Conservation (phyloP, 768 basidiomycete genomes). For the Russula abietina region DNA sequence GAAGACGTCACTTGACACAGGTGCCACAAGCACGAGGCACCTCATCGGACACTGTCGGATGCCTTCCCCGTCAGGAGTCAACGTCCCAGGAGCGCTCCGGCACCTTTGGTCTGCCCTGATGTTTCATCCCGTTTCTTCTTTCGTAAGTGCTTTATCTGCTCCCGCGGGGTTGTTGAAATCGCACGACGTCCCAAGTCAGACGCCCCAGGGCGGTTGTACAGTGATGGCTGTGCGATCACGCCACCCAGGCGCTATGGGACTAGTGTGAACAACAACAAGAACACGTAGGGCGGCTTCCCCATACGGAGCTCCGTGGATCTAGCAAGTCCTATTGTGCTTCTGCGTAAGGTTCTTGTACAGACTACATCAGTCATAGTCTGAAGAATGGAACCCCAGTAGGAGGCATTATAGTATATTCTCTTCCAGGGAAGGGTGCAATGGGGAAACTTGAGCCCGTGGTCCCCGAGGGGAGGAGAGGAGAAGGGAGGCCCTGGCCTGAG, state of each 20-base stretch:
- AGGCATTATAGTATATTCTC: background rate
- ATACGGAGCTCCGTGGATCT: slow-evolving; percentile 17
- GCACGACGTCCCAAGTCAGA: slow-evolving; percentile 6
- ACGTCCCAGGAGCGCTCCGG: background rate
- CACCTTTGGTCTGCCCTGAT: background rate
- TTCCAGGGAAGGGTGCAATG: background rate
- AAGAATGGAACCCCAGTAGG: slow-evolving; percentile 9
- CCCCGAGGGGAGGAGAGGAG: no score
- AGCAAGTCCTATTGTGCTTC: slow-evolving; percentile 9
- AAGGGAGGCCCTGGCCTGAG: no score
- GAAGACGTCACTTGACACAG: slow-evolving; percentile 13
- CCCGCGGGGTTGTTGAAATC: background rate
- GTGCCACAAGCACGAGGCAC: slow-evolving; percentile 12
- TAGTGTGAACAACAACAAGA: background rate
- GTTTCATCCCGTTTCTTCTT: background rate
- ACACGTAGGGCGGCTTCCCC: background rate
- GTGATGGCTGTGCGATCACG: slow-evolving; percentile 6
- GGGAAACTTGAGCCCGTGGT: slow-evolving; percentile 5
- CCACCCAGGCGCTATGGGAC: slow-evolving; percentile 1
- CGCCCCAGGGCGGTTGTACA: background rate
- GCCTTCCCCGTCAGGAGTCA: background rate
- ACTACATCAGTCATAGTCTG: slow-evolving; percentile 4
- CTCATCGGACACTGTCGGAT: slow-evolving; percentile 3
- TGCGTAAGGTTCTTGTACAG: background rate
- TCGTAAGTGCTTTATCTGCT: background rate